Evolutionary conservation across 1,284 basidiomycete species (phyloP), one percentile per base, ranked within the genome.

Genomic region (Ceratobasidium sp.): DNA sequence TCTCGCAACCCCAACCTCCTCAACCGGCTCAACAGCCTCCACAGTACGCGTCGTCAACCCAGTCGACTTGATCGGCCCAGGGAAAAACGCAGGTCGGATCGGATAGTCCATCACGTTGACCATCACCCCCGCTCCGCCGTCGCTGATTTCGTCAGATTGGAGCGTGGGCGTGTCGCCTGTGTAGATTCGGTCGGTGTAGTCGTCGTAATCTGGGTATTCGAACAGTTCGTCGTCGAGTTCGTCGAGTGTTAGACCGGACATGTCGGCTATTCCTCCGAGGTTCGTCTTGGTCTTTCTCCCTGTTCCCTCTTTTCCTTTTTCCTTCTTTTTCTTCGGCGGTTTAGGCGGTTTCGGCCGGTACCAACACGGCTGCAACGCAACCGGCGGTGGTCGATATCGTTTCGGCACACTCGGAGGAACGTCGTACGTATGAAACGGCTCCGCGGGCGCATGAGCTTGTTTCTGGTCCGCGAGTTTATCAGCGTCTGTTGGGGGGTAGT

Each of bases 31-130:
- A 33, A 33, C 33, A 33, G 33, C 33, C 33, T 62, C 59, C 42
- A 52, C 50, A 5, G 23, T 23, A 10, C 13, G 71, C n/a, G 71
- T 74, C 20, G 59, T 74, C 23, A 74, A 42, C 23, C 71, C 71
- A 48, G 71, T 74, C 59, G 71, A 74, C 26, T 74, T 74, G 61
- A 74, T 74, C 23, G 71, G 71, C 12, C 59, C 71, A 9, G 71
- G 71, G 26, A 74, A 74, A 74, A n/a, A 74, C 59, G 71, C 71
- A 65, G 71, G 71, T 10, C 71, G 71, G 15, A 62, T 65, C 48
- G 71, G 17, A 13, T 64, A 40, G 13, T 26, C 33, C 56, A 13
- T 12, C 9, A 38, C 23, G 15, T 48, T 26, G 13, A 26, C 50
- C 7, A 26, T 23, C 0, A 46, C 28, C 5, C 48, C 61, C 33